Evolutionary conservation across 192 early-diverging fungal genomes (phyloP).

Genomic region (Umbelopsis sp.): DNA sequence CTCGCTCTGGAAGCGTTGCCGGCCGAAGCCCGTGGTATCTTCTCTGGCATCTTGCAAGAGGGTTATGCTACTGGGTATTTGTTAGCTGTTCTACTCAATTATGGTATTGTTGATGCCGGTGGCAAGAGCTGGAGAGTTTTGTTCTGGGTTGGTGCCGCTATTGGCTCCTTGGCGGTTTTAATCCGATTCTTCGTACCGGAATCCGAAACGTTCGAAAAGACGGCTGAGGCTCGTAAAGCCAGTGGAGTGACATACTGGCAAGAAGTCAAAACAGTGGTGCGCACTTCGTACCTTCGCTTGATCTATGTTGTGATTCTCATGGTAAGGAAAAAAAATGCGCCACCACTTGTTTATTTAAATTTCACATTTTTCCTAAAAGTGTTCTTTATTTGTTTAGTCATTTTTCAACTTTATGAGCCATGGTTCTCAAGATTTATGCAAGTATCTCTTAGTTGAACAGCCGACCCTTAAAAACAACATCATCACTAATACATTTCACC

Average conservation of each 20-base stretch:
- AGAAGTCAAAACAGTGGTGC: slow-evolving; percentile 31
- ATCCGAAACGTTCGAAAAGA: slow-evolving; percentile 54
- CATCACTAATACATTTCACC: neutral
- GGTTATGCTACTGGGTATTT: slow-evolving; percentile 73
- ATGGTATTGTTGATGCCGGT: slow-evolving; percentile 50
- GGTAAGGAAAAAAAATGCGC: slow-evolving; percentile 35
- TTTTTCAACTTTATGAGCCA: slow-evolving; percentile 75
- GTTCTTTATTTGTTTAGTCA: neutral
- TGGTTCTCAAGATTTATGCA: slow-evolving; percentile 70
- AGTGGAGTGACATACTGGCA: slow-evolving; percentile 27
- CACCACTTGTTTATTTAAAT: too few species aligned
- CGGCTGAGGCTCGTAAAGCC: slow-evolving; percentile 34
- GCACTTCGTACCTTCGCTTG: slow-evolving; percentile 56
- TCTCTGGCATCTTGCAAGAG: slow-evolving; percentile 77
- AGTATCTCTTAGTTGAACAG: neutral
- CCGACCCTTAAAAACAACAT: neutral
- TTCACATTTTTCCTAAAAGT: too few species aligned
- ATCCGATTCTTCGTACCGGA: slow-evolving; percentile 69
- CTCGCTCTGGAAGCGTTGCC: slow-evolving; percentile 76
- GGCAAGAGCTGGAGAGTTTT: slow-evolving; percentile 65
- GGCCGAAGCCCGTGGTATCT: slow-evolving; percentile 66
- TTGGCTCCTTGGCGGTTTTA: slow-evolving; percentile 59
- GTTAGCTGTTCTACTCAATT: slow-evolving; percentile 64
- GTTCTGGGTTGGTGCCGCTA: slow-evolving; percentile 67
- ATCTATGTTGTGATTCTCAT: slow-evolving; percentile 62